phyloP scores from a whole-genome alignment of 192 early-diverging fungal species.

The Coemansia sp. region DNA sequence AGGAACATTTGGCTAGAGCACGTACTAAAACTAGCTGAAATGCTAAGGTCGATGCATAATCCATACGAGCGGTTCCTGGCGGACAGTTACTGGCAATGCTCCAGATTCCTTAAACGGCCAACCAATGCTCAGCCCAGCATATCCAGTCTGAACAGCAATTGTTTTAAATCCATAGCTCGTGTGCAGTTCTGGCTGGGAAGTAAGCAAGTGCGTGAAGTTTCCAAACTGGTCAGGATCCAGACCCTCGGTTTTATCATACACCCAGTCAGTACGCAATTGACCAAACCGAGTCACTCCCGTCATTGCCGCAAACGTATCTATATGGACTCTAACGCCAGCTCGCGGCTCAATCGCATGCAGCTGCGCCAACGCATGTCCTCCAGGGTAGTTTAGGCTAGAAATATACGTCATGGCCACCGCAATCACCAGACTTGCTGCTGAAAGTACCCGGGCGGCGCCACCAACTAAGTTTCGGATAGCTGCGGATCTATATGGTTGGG shows the following conservation, averaged over 20 bases:
- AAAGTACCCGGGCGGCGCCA: background rate
- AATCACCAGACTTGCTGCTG: conserved; percentile 4
- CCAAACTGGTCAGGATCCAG: conserved; percentile 24
- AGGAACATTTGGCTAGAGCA: too few species aligned
- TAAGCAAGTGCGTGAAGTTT: conserved; percentile 34
- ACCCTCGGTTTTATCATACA: conserved; percentile 67
- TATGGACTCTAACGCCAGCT: conserved; percentile 54
- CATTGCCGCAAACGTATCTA: conserved; percentile 75
- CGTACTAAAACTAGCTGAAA: too few species aligned
- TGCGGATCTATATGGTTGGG: background rate
- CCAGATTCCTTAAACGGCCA: background rate
- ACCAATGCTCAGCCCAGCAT: conserved; percentile 9
- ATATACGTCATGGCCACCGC: conserved; percentile 48
- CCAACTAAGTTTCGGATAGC: too few species aligned
- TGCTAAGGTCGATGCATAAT: conserved; percentile 9
- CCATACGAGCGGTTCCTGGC: conserved; percentile 18
- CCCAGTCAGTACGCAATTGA: conserved; percentile 56
- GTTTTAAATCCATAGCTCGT: conserved; percentile 12
- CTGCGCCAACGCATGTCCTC: conserved; percentile 68
- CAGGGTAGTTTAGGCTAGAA: conserved; percentile 86
- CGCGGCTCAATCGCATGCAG: conserved; percentile 58
- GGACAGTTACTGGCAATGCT: conserved; percentile 1
- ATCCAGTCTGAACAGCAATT: conserved; percentile 20
- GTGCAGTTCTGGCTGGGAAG: conserved; percentile 25
- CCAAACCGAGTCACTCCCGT: conserved; percentile 83